These are phyloP conservation scores for Talaromyces nanjingensis DNA, from an alignment of 495 filamentous ascomycete species.

Conservation along the genomic window DNA sequence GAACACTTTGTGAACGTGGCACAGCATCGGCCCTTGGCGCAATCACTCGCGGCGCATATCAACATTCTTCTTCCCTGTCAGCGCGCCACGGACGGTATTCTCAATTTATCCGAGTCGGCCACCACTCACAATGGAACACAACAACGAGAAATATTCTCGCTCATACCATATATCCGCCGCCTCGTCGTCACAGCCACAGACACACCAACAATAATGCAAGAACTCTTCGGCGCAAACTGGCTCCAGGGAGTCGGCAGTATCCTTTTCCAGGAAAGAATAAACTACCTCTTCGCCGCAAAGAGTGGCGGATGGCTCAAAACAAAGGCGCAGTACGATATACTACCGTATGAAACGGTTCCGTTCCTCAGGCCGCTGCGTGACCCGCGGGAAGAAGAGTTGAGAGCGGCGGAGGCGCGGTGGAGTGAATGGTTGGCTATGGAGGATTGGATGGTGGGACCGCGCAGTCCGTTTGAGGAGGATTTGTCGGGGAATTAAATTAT, in stretches of 20 bases:
- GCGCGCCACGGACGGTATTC: slow-evolving; percentile 8
- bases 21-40: slow-evolving; percentile 70
- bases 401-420: slow-evolving; percentile 71
- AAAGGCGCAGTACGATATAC: slow-evolving; percentile 81
- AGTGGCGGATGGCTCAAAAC: slow-evolving; percentile 80
- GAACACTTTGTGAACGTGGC: slow-evolving; percentile 82
- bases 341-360: slow-evolving; percentile 69
- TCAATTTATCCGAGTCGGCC: slow-evolving; percentile 13
- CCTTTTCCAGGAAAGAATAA: slow-evolving; percentile 79
- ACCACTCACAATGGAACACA: slow-evolving; percentile 21
- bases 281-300: slow-evolving; percentile 95
- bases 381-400: slow-evolving; percentile 71
- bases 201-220: slow-evolving; percentile 64
- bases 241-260: slow-evolving; percentile 64
- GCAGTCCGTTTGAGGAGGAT: slow-evolving; percentile 37
- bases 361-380: slow-evolving; percentile 73
- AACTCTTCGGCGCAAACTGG: slow-evolving; percentile 91
- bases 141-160: slow-evolving; percentile 45
- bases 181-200: slow-evolving; percentile 86
- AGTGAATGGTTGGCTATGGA: slow-evolving; percentile 90
- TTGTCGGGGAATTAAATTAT: background rate
- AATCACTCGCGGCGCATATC: slow-evolving; percentile 83
- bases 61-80: slow-evolving; percentile 61
- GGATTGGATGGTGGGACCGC: slow-evolving; percentile 84
- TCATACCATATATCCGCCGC: slow-evolving; percentile 84